Conservation (phyloP, 768 basidiomycete genomes). For the Suillus subaureus region DNA sequence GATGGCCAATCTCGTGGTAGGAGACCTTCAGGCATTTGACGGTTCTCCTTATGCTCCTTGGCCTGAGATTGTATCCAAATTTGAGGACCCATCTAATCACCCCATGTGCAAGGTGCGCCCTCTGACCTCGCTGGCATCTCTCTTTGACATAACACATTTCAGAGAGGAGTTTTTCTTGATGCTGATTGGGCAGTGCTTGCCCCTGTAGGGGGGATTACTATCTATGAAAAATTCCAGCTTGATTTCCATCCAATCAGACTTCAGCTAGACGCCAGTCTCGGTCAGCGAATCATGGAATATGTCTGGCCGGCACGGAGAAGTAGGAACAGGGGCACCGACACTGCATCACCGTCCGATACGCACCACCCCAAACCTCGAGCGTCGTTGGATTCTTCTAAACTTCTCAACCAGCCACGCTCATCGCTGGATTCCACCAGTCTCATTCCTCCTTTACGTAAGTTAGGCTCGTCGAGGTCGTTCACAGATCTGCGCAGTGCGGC, state of each 20-base stretch:
- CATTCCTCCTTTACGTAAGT: constrained; percentile 48
- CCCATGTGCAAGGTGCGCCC: constrained; percentile 66
- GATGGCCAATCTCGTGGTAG: constrained; percentile 71
- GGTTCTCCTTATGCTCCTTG: constrained; percentile 80
- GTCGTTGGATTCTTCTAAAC: constrained; percentile 55
- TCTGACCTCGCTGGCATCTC: not conserved
- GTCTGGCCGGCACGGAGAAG: constrained; percentile 71
- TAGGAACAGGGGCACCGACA: constrained; percentile 19
- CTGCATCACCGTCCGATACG: constrained; percentile 16
- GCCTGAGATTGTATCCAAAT: constrained; percentile 85
- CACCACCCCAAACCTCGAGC: constrained; percentile 36
- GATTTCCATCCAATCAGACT: constrained; percentile 84
- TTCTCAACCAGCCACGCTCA: constrained; percentile 32
- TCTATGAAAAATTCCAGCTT: constrained; percentile 82
- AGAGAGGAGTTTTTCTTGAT: constrained; percentile 74
- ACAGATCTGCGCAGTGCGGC: constrained; percentile 61
- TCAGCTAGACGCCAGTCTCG: constrained; percentile 83
- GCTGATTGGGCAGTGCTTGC: constrained; percentile 84
- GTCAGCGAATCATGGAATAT: constrained; percentile 84
- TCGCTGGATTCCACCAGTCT: constrained; percentile 38
- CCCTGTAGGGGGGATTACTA: constrained; percentile 91
- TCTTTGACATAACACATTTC: constrained; percentile 14
- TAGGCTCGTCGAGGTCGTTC: constrained; percentile 68
- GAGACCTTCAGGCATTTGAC: constrained; percentile 84
- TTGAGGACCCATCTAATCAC: constrained; percentile 69